phyloP scores from a whole-genome alignment of 345 rosid genomes.

The Abelmoschus esculentus region DNA sequence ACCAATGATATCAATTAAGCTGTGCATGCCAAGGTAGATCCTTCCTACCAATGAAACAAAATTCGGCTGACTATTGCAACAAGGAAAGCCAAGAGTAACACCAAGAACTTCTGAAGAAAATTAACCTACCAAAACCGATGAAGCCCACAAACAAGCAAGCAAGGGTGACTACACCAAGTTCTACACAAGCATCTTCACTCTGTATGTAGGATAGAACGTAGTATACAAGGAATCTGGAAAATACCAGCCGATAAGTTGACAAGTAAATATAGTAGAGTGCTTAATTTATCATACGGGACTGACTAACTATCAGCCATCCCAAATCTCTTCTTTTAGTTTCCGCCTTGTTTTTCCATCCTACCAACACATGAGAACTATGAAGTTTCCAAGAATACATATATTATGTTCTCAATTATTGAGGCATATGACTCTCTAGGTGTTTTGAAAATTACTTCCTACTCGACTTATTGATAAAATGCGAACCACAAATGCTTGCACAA shows the following conservation, averaged over 20 bases:
- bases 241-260: neutral
- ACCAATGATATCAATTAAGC: slow-evolving; percentile 64
- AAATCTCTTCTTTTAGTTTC: neutral
- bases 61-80: slow-evolving; percentile 7
- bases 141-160: slow-evolving; percentile 53
- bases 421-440: slow-evolving; percentile 1
- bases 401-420: neutral
- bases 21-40: slow-evolving; percentile 98
- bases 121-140: slow-evolving; percentile 56
- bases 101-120: slow-evolving; percentile 11
- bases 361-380: neutral
- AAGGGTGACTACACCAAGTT: slow-evolving; percentile 47
- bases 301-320: neutral
- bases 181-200: slow-evolving; percentile 25
- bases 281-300: slow-evolving; percentile 1
- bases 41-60: slow-evolving; percentile 65
- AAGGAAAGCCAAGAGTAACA: slow-evolving; percentile 4
- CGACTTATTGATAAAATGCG: neutral
- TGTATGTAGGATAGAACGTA: slow-evolving; percentile 8
- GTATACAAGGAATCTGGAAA: slow-evolving; percentile 2
- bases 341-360: neutral
- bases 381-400: slow-evolving; percentile 1
- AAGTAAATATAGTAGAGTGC: neutral
- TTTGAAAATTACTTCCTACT: neutral
- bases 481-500: neutral